Conservation (phyloP, 2,329 filamentous ascomycete genomes). For the Chaetomium strumarium region DNA sequence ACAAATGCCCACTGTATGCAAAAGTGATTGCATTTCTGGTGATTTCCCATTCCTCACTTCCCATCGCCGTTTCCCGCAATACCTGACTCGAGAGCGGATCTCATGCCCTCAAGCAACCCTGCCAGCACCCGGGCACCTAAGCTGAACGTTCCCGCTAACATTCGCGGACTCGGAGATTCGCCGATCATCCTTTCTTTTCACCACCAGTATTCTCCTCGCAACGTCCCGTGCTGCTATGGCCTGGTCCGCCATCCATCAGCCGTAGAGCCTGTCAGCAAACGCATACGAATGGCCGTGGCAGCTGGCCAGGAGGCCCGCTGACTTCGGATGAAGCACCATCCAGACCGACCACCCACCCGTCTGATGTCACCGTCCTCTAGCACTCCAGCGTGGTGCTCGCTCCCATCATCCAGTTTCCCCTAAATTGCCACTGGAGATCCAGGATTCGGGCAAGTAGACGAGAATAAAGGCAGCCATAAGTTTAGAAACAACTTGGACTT, state of each 20-base stretch:
- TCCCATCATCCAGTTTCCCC: too few relatives aligned
- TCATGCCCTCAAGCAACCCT: background rate
- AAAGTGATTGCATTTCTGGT: background rate
- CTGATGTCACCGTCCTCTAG: too few relatives aligned
- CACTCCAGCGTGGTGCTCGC: too few relatives aligned
- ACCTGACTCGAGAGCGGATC: background rate
- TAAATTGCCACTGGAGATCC: too few relatives aligned
- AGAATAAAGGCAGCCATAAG: too few relatives aligned
- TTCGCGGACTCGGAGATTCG: background rate
- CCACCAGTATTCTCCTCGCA: background rate
- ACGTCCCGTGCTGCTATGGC: too few relatives aligned
- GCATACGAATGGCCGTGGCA: background rate
- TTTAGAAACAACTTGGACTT: too few relatives aligned
- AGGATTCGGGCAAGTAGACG: too few relatives aligned
- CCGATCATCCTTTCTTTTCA: background rate
- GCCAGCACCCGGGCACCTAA: slow-evolving; percentile 3
- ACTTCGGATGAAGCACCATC: background rate
- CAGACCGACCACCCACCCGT: background rate
- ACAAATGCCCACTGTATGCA: too few relatives aligned
- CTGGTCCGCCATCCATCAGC: too few relatives aligned
- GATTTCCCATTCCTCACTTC: background rate
- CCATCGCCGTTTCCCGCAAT: background rate
- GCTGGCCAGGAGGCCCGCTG: background rate
- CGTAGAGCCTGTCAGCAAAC: background rate
- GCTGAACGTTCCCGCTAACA: background rate